Percentiles rank a stretch among this genome's conserved stretches.
These are phyloP conservation scores for Stentor coeruleus DNA, from an alignment of 73 alveolate species.

Conservation along the genomic window DNA sequence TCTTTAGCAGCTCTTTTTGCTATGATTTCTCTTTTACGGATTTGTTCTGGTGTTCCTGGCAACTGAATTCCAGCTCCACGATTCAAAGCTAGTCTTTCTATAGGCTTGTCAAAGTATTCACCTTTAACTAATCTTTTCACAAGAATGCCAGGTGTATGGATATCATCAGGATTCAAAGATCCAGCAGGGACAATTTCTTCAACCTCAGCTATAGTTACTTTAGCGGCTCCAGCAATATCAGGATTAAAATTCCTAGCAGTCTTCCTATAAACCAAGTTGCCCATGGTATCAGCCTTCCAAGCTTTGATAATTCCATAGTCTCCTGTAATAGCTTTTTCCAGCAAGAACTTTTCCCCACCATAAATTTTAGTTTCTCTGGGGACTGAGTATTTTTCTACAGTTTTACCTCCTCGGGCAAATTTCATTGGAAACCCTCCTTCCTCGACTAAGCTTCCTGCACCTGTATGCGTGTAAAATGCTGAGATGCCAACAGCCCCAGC, in stretches of 20 bases:
- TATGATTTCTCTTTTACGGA: constrained; percentile 46
- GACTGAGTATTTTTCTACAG: constrained; percentile 17
- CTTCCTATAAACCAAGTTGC: constrained; percentile 63
- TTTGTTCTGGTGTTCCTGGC: constrained; percentile 38
- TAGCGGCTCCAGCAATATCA: constrained; percentile 74
- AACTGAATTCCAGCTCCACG: constrained; percentile 25
- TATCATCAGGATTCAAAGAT: constrained; percentile 65
- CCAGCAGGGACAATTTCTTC: constrained; percentile 77
- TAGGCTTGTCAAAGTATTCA: constrained; percentile 43
- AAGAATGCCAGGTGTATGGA: constrained; percentile 82
- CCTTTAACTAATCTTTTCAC: constrained; percentile 81
- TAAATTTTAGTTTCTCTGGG: constrained; percentile 28
- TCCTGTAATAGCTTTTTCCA: constrained; percentile 62
- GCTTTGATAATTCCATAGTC: constrained; percentile 77
- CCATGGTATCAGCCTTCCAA: constrained; percentile 71
- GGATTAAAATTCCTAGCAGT: constrained; percentile 80
- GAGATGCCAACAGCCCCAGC: constrained; percentile 97
- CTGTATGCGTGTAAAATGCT: constrained; percentile 89
- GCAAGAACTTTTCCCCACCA: constrained; percentile 52
- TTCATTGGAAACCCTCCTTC: constrained; percentile 64
- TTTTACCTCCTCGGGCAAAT: constrained; percentile 37
- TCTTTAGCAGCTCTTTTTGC: constrained; percentile 80
- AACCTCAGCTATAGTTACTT: constrained; percentile 72
- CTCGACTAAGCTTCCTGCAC: constrained; percentile 65
- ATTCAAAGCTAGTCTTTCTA: constrained; percentile 54